These are phyloP conservation scores for Cenchrus fungigraminus DNA, from an alignment of 176 grass and related monocot species.

Conservation along the genomic window DNA sequence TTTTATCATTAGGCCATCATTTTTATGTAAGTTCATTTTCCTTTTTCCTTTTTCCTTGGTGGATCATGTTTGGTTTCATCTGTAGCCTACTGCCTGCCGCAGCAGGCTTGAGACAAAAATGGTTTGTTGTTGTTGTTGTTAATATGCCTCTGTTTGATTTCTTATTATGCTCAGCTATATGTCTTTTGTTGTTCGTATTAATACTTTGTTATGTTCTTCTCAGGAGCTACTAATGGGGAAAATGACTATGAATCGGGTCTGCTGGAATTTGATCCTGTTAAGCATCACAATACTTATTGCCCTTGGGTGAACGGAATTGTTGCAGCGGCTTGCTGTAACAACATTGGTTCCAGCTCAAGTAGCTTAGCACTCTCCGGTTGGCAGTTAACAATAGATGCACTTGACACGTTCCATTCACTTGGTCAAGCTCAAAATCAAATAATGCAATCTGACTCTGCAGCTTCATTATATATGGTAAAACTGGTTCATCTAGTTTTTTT, in stretches of 20 bases:
- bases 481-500: constrained; percentile 17
- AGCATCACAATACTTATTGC: constrained; percentile 92
- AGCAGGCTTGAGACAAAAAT: neutral
- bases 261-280: constrained; percentile 87
- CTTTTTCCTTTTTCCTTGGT: neutral
- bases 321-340: constrained; percentile 70
- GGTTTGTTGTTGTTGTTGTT: neutral
- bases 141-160: constrained; percentile 5
- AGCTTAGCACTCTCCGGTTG: constrained; percentile 74
- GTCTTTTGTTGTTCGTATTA: constrained; percentile 7
- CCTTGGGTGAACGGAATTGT: constrained; percentile 97
- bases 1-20: neutral
- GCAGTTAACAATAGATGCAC: constrained; percentile 89
- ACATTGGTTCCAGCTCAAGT: constrained; percentile 54
- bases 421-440: constrained; percentile 87
- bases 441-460: constrained; percentile 93
- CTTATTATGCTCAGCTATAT: neutral
- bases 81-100: neutral
- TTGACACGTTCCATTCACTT: constrained; percentile 79
- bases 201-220: constrained; percentile 38
- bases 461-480: constrained; percentile 90
- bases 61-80: neutral
- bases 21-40: neutral
- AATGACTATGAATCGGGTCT: constrained; percentile 73
- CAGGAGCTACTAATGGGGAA: constrained; percentile 87